Evolutionary conservation across 192 early-diverging fungal species (phyloP).

Genomic region (Dissophora ornata): DNA sequence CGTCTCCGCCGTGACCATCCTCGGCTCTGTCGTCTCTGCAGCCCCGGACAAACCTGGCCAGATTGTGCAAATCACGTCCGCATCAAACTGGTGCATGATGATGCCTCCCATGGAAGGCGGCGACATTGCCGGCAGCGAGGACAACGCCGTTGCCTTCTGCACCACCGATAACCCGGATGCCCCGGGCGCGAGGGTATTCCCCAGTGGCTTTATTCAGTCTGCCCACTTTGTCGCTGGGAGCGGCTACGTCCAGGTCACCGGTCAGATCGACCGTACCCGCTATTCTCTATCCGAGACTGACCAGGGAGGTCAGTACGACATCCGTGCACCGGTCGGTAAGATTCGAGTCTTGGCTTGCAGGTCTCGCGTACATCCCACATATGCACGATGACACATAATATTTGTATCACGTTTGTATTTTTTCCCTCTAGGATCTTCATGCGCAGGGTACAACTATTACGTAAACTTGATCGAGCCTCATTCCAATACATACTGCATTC

Average conservation of each 20-base stretch:
- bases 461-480: constrained; percentile 65
- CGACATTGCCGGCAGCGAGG: constrained; percentile 57
- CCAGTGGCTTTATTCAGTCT: constrained; percentile 59
- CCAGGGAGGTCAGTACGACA: constrained; percentile 64
- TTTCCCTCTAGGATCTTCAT: constrained; percentile 50
- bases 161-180: constrained; percentile 41
- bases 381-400: too few species aligned
- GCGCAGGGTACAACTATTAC: constrained; percentile 58
- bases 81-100: constrained; percentile 49
- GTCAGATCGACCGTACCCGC: constrained; percentile 54
- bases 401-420: too few species aligned
- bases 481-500: constrained; percentile 57
- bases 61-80: constrained; percentile 30
- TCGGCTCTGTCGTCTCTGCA: constrained; percentile 1
- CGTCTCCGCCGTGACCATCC: not conserved
- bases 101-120: constrained; percentile 54
- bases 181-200: constrained; percentile 52
- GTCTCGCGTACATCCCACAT: too few species aligned
- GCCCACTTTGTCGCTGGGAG: constrained; percentile 55
- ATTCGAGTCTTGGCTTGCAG: too few species aligned
- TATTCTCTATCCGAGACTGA: constrained; percentile 46
- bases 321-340: constrained; percentile 50
- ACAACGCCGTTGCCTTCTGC: constrained; percentile 59
- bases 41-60: constrained; percentile 27
- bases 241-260: constrained; percentile 66